Evolutionary conservation across 2,329 filamentous ascomycete genomes (phyloP).

Genomic region (Aphanocladium album): DNA sequence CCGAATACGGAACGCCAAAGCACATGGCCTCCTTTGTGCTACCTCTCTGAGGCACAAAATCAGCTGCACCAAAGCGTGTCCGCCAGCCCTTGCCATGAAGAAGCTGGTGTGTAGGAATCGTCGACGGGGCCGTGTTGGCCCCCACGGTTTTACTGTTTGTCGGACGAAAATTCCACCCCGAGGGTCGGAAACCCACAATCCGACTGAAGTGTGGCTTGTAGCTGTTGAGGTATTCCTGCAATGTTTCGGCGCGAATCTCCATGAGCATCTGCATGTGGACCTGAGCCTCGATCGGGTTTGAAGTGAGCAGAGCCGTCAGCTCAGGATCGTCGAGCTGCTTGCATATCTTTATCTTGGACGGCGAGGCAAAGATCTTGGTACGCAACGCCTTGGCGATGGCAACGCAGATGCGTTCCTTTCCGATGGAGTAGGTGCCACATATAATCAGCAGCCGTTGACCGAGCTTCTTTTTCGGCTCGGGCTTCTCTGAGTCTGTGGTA

Average conservation of each 20-base stretch:
- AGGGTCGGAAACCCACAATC: conserved; percentile 86
- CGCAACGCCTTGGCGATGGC: conserved; percentile 82
- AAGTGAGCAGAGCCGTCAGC: conserved; percentile 70
- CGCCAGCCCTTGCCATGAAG: conserved; percentile 66
- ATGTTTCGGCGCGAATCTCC: conserved; percentile 86
- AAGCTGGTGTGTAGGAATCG: conserved; percentile 45
- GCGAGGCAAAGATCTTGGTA: conserved; percentile 83
- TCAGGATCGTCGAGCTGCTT: conserved; percentile 81
- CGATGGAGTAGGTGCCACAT: conserved; percentile 95
- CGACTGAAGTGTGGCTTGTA: conserved; percentile 79
- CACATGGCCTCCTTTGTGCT: conserved; percentile 78
- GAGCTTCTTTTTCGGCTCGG: conserved; percentile 22
- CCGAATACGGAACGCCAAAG: conserved; percentile 91
- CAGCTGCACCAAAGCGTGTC: conserved; percentile 62
- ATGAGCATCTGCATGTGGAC: conserved; percentile 97
- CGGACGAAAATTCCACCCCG: conserved; percentile 88
- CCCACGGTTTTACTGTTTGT: conserved; percentile 51
- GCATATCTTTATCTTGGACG: conserved; percentile 79
- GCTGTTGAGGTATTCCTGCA: conserved; percentile 79
- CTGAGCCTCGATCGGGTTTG: conserved; percentile 76
- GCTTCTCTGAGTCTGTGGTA: conserved; percentile 20
- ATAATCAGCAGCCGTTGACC: conserved; percentile 73
- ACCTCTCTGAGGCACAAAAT: conserved; percentile 77
- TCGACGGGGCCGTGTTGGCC: conserved; percentile 44
- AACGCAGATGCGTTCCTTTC: conserved; percentile 92